Base-by-base conservation (phyloP, 192 early-diverging fungal genomes). In the Coemansia sp. region DNA sequence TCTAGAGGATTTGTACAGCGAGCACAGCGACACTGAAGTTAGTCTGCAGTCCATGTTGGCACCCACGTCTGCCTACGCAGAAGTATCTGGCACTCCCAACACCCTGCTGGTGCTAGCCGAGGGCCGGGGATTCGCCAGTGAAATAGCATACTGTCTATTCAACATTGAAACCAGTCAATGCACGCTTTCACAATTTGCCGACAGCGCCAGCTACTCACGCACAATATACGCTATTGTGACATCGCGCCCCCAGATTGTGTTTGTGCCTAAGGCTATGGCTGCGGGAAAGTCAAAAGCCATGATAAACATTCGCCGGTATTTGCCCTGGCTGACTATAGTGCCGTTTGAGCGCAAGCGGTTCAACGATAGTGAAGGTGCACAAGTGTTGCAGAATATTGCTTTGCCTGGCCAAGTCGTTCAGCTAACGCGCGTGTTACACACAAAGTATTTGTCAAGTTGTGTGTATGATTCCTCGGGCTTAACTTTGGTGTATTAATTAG, bases 251-350 rank as follows among this genome's bases (percentile, higher is more conserved):
- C 72, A 81, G 38, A 29, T 68, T 18, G 50, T 81, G 14, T 59
- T 81, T 19, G 73, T 71, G 23, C 78, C 78, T 0, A 49, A 27
- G 11, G 61, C 78, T 11, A 81, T 81, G 73, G 59, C 54, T 0
- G 69, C 64, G 9, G 73, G 78, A 14, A 81, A 61, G 23, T 81
- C 78, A 18, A 81, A 81, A 20, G 72, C 73, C 1, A 75, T 81
- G 73, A 43, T 65, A 5, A 74, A 57, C 16, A 71, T 81, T 6
- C 72, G 73, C n/a, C 50, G 69, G 3, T 81, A 81, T 51, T n/a
- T 81, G 49, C 78, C 78, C 0, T 81, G 78, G 78, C 57, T 74
- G 2, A 35, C 57, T 0, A 43, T 81, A 16, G 62, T 52, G 2
- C 29, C 73, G 9, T 24, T 81, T 8, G 73, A 74, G 12, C 52